Percentiles rank a stretch among this genome's conserved stretches.
Evolutionary conservation across 2,329 filamentous ascomycete species (phyloP).

Genomic region (Gaeumannomyces tritici): DNA sequence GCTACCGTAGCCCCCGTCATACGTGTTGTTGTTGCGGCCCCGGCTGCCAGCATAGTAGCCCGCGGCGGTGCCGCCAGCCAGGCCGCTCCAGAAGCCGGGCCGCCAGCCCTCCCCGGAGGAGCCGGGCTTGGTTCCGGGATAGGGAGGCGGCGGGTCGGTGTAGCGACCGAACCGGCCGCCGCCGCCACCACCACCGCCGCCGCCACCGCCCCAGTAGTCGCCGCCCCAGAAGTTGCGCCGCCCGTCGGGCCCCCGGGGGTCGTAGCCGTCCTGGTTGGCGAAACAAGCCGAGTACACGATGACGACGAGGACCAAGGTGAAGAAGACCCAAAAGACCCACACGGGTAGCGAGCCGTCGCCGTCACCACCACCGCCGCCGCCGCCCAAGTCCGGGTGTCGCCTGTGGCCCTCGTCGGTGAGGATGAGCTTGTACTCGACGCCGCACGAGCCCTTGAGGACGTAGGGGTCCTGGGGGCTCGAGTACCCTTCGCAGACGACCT

Average conservation of each 20-base stretch:
- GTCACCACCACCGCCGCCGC: constrained; percentile 14
- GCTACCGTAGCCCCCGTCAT: constrained; percentile 19
- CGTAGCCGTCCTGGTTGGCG: constrained; percentile 7
- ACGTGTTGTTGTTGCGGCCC: constrained; percentile 24
- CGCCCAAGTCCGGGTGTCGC: constrained; percentile 50
- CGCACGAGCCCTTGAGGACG: constrained; percentile 86
- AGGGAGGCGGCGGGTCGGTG: constrained; percentile 44
- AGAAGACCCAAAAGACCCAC: constrained; percentile 50
- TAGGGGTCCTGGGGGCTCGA: constrained; percentile 65
- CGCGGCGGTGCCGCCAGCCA: constrained; percentile 59
- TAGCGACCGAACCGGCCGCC: constrained; percentile 18
- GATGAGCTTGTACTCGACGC: constrained; percentile 75
- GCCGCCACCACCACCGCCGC: constrained; percentile 25
- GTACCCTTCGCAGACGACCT: constrained; percentile 92
- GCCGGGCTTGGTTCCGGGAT: constrained; percentile 31
- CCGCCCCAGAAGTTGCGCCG: constrained; percentile 26
- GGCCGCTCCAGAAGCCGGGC: constrained; percentile 66
- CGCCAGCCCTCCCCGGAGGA: constrained; percentile 40
- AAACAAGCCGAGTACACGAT: constrained; percentile 50
- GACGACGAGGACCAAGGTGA: constrained; percentile 48
- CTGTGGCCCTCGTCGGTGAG: constrained; percentile 69
- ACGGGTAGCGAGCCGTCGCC: constrained; percentile 19
- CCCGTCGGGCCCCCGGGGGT: constrained; percentile 16
- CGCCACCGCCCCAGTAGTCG: constrained; percentile 24
- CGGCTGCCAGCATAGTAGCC: constrained; percentile 52